Conservation (phyloP, 2,329 filamentous ascomycete species). For the Aspergillus pseudoterreus region DNA sequence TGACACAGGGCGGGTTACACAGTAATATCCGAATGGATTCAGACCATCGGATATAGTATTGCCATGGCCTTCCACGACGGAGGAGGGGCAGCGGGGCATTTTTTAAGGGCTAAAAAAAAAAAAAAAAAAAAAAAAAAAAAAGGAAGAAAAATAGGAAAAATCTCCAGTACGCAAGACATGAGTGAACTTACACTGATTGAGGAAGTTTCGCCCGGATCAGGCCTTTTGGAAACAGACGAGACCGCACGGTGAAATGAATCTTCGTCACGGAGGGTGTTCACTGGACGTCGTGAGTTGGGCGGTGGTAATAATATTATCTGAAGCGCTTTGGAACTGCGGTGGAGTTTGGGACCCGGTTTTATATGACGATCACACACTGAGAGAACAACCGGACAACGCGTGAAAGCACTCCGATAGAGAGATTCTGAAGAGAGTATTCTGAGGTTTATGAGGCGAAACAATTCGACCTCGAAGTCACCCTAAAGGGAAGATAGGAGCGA, state of each 20-base stretch:
- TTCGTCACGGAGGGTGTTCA: background rate
- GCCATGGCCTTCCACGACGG: background rate
- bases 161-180: background rate
- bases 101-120: background rate
- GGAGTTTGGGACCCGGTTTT: constrained; percentile 24
- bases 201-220: constrained; percentile 24
- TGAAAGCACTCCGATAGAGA: background rate
- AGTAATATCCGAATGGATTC: no score
- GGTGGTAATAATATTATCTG: constrained; percentile 1
- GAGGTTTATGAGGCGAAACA: background rate
- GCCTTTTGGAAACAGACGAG: constrained; percentile 21
- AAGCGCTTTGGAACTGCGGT: constrained; percentile 10
- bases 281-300: constrained; percentile 4
- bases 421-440: background rate
- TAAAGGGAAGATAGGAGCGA: background rate
- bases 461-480: background rate
- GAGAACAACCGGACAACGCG: background rate
- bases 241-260: constrained; percentile 25
- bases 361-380: constrained; percentile 18
- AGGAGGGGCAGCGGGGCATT: background rate
- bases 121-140: background rate
- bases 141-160: background rate
- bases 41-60: background rate
- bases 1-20: no score
- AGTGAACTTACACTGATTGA: constrained; percentile 28